Percentiles rank a stretch among this genome's conserved stretches.
These are phyloP conservation scores for Rhododendron williamsianum DNA, from an alignment of 148 eudicot species.

Conservation along the genomic window DNA sequence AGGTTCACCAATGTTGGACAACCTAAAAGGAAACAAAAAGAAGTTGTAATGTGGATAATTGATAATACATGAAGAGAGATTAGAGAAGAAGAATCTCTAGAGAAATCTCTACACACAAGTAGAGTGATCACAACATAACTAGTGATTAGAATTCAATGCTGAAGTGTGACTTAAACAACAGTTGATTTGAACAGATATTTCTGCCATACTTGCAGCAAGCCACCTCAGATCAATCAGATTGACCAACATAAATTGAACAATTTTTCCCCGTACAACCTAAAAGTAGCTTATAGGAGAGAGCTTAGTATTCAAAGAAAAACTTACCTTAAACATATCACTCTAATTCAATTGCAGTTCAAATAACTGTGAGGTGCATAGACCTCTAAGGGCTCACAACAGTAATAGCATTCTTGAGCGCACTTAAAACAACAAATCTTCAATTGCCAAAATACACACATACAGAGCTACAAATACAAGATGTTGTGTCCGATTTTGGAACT, in stretches of 20 bases:
- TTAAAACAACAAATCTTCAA: background rate
- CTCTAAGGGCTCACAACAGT: background rate
- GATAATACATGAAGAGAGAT: background rate
- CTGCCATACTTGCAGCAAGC: background rate
- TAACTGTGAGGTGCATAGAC: background rate
- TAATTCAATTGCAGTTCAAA: background rate
- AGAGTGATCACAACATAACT: background rate
- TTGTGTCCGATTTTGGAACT: constrained; percentile 3
- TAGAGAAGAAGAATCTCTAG: background rate
- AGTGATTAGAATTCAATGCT: background rate
- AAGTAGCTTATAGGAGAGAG: background rate
- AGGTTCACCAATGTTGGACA: constrained; percentile 1
- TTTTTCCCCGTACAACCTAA: background rate
- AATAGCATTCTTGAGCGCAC: background rate
- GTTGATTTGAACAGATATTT: background rate
- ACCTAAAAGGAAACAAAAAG: background rate
- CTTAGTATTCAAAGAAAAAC: background rate
- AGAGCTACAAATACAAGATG: background rate
- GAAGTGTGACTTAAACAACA: background rate
- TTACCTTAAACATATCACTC: background rate
- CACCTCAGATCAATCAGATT: background rate
- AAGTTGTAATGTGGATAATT: background rate
- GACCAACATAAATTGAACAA: background rate
- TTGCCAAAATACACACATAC: background rate
- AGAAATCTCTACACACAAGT: background rate